Base-by-base conservation (phyloP, 352 stramenopile genomes). In the Pythium aphanidermatum region DNA sequence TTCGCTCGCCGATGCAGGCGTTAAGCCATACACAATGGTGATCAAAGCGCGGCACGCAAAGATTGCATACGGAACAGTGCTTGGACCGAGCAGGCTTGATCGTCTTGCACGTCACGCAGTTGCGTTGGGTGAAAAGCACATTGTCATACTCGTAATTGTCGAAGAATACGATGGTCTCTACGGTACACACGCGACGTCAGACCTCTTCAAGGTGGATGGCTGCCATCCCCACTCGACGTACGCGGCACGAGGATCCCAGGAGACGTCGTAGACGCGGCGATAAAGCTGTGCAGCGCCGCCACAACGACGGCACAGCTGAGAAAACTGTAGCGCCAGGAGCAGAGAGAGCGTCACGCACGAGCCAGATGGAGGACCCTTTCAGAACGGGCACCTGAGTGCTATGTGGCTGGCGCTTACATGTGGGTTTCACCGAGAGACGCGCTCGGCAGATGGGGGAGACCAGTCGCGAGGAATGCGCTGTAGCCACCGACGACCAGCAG, bases 1-100 rank as follows among this genome's bases (percentile, higher is more conserved):
- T 88, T 12, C 57, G 52, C 47, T 87, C 75, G 13, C 75, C 75
- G 32, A 87, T 63, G 55, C 75, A 87, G 11, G 60, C 43, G 48
- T 87, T 85, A 20, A 87, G 58, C 72, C 72, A 87, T 8, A 75
- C 60, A 16, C 69, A 82, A 43, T 79, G 73, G 45, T 87, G 75
- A 30, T 88, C 76, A 25, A 81, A 82, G 43, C 71, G 76, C 21
- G 68, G 69, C 12, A 86, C 47, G 42, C 76, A 86, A 1, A 72
- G 51, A 50, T 84, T 73, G 66, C 75, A 88, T 32, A 84, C 35
- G 4, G 61, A 62, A 44, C 73, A 88, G 46, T 86, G 70, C 62
- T 84, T 86, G 46, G 70, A 86, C n/a, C 75, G 61, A 35, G 73
- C 72, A 23, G 76, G 51, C 64, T 84, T 88, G 46, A 30, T 50